Conservation (phyloP, 2,329 filamentous ascomycete genomes). For the Fonsecaea erecta region DNA sequence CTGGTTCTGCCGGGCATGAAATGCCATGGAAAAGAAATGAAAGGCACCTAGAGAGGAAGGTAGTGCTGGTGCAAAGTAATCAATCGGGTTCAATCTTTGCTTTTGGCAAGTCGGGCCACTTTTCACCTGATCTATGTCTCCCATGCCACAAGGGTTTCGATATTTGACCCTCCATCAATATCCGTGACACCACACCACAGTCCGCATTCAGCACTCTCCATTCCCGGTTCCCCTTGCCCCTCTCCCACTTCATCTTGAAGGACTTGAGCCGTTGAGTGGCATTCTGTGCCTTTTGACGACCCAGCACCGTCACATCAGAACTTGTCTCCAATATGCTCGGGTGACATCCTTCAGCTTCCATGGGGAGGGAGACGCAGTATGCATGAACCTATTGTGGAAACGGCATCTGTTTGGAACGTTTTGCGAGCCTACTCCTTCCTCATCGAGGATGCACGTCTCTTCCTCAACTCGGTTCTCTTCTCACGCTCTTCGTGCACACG, state of each 20-base stretch:
- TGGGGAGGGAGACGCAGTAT: neutral
- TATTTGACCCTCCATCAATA: constrained; percentile 14
- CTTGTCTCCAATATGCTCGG: neutral
- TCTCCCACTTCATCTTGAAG: neutral
- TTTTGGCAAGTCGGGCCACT: constrained; percentile 10
- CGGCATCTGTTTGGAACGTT: neutral
- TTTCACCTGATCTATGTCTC: constrained; percentile 4
- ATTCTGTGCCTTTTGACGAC: neutral
- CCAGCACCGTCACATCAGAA: neutral
- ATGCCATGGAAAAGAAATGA: neutral
- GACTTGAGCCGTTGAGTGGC: neutral
- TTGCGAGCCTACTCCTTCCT: constrained; percentile 68
- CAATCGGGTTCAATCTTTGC: constrained; percentile 2
- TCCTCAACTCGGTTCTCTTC: constrained; percentile 90
- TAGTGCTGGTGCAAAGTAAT: neutral
- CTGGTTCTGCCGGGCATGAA: neutral
- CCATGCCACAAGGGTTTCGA: constrained; percentile 3
- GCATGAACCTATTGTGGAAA: neutral
- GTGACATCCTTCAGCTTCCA: neutral
- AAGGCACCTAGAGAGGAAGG: neutral
- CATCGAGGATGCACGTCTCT: constrained; percentile 96
- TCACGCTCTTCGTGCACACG: constrained; percentile 95
- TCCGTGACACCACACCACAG: constrained; percentile 21
- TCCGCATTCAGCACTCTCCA: constrained; percentile 1
- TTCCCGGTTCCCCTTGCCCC: constrained; percentile 7